Base-by-base conservation (phyloP, 1,139 yeast species). In the Lizanozyma gosingica region DNA sequence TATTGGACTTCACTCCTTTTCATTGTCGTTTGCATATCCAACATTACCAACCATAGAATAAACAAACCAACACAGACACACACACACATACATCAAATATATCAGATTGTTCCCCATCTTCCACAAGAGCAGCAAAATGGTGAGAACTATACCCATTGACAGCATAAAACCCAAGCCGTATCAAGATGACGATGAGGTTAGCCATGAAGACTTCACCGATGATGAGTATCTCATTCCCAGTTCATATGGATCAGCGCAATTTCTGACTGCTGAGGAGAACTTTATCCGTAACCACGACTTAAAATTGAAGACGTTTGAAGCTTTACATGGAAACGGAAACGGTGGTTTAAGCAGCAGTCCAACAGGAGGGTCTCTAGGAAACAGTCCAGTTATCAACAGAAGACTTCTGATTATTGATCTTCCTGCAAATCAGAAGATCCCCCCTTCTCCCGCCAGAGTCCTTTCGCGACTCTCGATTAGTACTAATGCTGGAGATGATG, bases 231-330 rank as follows among this genome's bases (percentile, higher is more conserved):
- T 46, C 18, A 48, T 63, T 32, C 51, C 68, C 16, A 55, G 55
- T 39, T 60, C 71, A 1, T n/a, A n/a, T n/a, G 56, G 53, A 47
- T 66, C 76, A n/a, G 68, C 82, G 1, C 81, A 78, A 54, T 80
- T 67, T 52, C 78, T 90, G 1, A 71, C 80, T 43, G 74, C 79
- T 2, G 90, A 85, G 51, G 94, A 84, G 50, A 71, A 70, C 52
- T 68, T 71, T 52, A 67, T 81, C 52, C 76, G 75, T 54, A 87
- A 81, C 43, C 79, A 82, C 45, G 88, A 82, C 48, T 80, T 87
- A 48, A 83, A 83, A 53, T 58, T 78, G 41, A 70, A 73, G 47
- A 86, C 92, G 0, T 67, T 83, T 45, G 78, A 73, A 48, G 79
- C 79, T 4, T 61, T 76, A 38, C 71, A 67, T 39, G 18, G 38